phyloP scores from a whole-genome alignment of 345 rosid genomes.

The Populus euphratica region DNA sequence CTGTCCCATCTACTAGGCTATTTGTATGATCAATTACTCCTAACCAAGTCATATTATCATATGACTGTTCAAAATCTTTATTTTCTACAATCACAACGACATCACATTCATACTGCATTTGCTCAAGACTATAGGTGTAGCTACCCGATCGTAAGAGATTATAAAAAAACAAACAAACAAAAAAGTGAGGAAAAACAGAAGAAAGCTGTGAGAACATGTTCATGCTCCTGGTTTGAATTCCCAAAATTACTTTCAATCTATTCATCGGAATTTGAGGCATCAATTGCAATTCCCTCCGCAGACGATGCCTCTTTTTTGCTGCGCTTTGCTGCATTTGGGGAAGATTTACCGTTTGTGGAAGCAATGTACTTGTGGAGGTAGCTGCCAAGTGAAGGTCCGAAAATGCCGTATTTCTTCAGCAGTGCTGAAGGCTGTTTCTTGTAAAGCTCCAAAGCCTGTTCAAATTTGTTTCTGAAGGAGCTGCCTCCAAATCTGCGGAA shows the following conservation, averaged over 20 bases:
- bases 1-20: too few relatives aligned
- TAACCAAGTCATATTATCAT: too few relatives aligned
- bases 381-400: conserved; percentile 52
- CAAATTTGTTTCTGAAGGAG: conserved; percentile 44
- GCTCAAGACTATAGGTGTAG: too few relatives aligned
- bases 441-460: conserved; percentile 48
- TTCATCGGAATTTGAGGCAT: not conserved
- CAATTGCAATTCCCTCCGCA: conserved; percentile 8
- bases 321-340: conserved; percentile 18
- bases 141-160: too few relatives aligned
- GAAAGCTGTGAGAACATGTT: not conserved
- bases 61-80: too few relatives aligned
- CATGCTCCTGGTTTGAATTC: not conserved
- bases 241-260: not conserved
- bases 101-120: too few relatives aligned
- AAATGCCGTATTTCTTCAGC: conserved; percentile 57
- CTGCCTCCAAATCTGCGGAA: conserved; percentile 40
- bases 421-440: conserved; percentile 59
- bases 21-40: too few relatives aligned
- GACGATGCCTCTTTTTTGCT: conserved; percentile 10
- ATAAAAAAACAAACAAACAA: too few relatives aligned
- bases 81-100: too few relatives aligned
- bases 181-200: too few relatives aligned
- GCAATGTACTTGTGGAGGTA: conserved; percentile 37
- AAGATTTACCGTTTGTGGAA: conserved; percentile 15